Percentiles rank a stretch among this genome's conserved stretches.
phyloP scores from a whole-genome alignment of 2,329 filamentous ascomycete genomes.

The Aspergillus sp. region DNA sequence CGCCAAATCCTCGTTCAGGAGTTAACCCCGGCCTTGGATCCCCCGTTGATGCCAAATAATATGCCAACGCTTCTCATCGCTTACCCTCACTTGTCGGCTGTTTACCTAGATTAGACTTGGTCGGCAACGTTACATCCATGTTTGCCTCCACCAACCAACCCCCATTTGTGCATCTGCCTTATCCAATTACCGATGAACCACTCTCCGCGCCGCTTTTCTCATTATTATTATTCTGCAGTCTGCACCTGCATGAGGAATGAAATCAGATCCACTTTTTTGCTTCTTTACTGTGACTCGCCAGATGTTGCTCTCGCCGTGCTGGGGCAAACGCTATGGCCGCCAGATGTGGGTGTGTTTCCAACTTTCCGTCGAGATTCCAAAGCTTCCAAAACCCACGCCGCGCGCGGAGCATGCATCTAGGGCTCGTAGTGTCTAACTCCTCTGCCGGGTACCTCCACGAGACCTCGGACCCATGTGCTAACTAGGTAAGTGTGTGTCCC shows the following conservation, averaged over 20 bases:
- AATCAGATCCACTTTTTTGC: too few species aligned
- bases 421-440: too few species aligned
- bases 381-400: too few species aligned
- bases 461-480: slow-evolving; percentile 3
- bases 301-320: too few species aligned
- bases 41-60: not conserved
- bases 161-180: slow-evolving; percentile 4
- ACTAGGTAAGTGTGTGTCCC: not conserved
- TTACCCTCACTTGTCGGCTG: not conserved
- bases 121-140: not conserved
- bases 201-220: not conserved
- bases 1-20: not conserved
- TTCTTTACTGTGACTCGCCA: too few species aligned
- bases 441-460: not conserved
- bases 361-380: not conserved
- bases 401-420: too few species aligned
- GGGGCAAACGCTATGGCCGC: too few species aligned
- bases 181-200: slow-evolving; percentile 7
- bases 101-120: slow-evolving; percentile 3
- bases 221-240: not conserved
- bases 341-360: not conserved
- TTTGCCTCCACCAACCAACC: slow-evolving; percentile 8
- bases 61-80: not conserved
- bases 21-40: too few species aligned
- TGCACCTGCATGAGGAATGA: not conserved